Percentiles rank a stretch among this genome's conserved stretches.
phyloP scores from a whole-genome alignment of 805 yeast genomes.

The Yarrowia sp. region DNA sequence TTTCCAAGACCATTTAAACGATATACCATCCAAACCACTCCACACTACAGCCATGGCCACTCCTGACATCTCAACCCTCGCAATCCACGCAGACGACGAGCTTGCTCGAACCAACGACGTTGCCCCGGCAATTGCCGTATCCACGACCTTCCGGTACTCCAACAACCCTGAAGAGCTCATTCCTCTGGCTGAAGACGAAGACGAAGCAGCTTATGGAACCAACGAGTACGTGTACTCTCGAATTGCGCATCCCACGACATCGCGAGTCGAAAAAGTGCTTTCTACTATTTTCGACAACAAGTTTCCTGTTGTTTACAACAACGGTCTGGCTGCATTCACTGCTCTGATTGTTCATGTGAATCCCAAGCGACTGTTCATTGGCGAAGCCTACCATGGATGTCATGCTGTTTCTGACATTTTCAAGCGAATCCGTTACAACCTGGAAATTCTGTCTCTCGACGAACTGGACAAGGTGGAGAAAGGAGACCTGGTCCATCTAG shows the following conservation, averaged over 20 bases:
- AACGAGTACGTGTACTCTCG: conserved; percentile 59
- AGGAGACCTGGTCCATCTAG: conserved; percentile 80
- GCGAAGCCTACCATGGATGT: conserved; percentile 82
- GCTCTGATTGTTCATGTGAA: conserved; percentile 67
- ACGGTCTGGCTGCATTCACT: conserved; percentile 78
- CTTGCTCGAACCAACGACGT: conserved; percentile 38
- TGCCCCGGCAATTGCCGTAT: conserved; percentile 74
- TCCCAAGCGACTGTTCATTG: conserved; percentile 73
- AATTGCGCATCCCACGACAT: conserved; percentile 66
- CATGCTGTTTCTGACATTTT: conserved; percentile 65
- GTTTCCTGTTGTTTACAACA: conserved; percentile 59
- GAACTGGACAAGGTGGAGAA: conserved; percentile 46
- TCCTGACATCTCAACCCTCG: conserved; percentile 27
- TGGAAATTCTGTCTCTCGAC: conserved; percentile 34
- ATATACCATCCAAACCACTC: background rate
- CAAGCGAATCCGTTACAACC: conserved; percentile 52
- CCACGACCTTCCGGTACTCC: conserved; percentile 73
- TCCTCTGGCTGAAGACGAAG: conserved; percentile 39
- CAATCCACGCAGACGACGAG: conserved; percentile 70
- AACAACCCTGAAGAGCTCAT: conserved; percentile 54
- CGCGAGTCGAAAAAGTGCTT: conserved; percentile 63
- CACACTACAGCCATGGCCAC: background rate
- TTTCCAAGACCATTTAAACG: too few species aligned
- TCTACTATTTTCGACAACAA: conserved; percentile 58
- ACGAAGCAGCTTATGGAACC: conserved; percentile 33